A percentile compares a stretch with the other conserved stretches of the same genome.
These are phyloP conservation scores for Ligustrum vulgare DNA, from an alignment of 257 asterid species.

Conservation along the genomic window DNA sequence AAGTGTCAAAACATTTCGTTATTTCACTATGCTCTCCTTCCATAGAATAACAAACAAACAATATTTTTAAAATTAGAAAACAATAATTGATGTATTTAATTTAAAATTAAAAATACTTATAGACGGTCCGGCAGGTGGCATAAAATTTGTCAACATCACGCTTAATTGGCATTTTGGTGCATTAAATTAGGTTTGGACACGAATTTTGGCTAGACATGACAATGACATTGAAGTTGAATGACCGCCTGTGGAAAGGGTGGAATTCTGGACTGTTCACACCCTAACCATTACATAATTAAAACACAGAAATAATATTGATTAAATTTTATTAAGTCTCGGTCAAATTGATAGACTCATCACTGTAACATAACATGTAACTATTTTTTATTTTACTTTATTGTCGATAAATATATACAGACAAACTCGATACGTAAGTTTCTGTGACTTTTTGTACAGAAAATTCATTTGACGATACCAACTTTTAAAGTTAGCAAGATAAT, in stretches of 20 bases:
- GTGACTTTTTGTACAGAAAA: neutral
- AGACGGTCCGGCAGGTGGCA: neutral
- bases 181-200: neutral
- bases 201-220: neutral
- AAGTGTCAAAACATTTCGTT: too few species aligned
- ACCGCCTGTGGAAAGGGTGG: neutral
- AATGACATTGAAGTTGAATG: neutral
- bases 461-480: neutral
- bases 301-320: neutral
- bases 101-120: neutral
- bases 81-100: too few species aligned
- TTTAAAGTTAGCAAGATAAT: constrained; percentile 3
- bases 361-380: too few species aligned
- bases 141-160: neutral
- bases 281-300: neutral
- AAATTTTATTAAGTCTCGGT: too few species aligned
- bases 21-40: too few species aligned
- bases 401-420: too few species aligned
- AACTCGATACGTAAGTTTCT: neutral
- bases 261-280: neutral
- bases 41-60: too few species aligned
- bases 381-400: too few species aligned
- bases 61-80: too few species aligned
- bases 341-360: too few species aligned
- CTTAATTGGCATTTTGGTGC: neutral